Evolutionary conservation across 768 basidiomycete species (phyloP).

Genomic region (Suillus alpinus): DNA sequence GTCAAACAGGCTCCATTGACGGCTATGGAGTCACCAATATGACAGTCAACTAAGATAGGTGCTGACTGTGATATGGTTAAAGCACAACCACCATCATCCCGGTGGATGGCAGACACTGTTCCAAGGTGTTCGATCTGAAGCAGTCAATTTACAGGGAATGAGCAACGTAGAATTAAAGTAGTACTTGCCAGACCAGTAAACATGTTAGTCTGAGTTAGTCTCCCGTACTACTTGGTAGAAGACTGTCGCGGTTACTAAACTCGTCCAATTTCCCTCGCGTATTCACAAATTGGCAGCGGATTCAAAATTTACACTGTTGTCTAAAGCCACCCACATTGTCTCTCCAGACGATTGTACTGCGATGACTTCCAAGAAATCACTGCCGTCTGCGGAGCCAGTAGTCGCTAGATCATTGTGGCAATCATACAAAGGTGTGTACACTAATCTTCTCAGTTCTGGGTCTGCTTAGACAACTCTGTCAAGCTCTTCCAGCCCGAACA

Average conservation of each 20-base stretch:
- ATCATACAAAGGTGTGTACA: constrained; percentile 40
- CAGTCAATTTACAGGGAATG: constrained; percentile 8
- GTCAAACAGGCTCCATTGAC: constrained; percentile 89
- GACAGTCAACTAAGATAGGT: constrained; percentile 82
- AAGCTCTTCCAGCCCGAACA: constrained; percentile 54
- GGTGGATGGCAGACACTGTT: constrained; percentile 59
- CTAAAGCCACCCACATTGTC: background rate
- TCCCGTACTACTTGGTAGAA: background rate
- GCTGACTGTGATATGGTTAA: constrained; percentile 71
- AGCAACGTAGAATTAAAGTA: background rate
- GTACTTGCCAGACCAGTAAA: constrained; percentile 75
- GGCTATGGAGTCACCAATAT: constrained; percentile 91
- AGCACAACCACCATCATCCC: constrained; percentile 75
- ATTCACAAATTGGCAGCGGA: background rate
- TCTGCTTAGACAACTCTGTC: constrained; percentile 10
- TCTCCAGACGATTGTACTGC: background rate
- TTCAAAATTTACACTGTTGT: background rate
- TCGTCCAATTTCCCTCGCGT: background rate
- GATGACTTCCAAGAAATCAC: constrained; percentile 4
- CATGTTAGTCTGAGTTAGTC: constrained; percentile 37
- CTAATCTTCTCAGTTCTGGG: constrained; percentile 5
- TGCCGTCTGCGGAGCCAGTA: constrained; percentile 8
- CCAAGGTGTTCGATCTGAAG: constrained; percentile 88
- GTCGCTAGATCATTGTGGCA: constrained; percentile 35
- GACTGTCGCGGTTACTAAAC: background rate